phyloP scores from a whole-genome alignment of 2,329 filamentous ascomycete genomes.

The Cladosporium halotolerans region DNA sequence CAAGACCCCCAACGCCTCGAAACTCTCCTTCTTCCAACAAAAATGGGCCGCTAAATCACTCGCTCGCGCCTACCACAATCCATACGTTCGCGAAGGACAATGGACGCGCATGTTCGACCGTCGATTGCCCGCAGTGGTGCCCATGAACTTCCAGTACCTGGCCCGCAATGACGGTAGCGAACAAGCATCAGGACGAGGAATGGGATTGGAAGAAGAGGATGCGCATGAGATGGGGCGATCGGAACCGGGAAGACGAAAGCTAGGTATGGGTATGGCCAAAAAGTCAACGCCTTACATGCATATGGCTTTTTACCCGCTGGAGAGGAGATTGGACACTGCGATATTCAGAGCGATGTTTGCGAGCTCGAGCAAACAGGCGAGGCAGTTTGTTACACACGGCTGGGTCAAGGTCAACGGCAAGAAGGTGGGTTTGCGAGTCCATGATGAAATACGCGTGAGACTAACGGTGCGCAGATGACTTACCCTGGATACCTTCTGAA shows the following conservation, averaged over 20 bases:
- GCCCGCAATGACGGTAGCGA: slow-evolving; percentile 76
- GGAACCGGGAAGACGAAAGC: slow-evolving; percentile 4
- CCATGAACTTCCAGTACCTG: slow-evolving; percentile 76
- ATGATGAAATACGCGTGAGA: background rate
- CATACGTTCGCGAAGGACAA: slow-evolving; percentile 85
- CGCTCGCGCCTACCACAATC: slow-evolving; percentile 84
- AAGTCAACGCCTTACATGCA: slow-evolving; percentile 78
- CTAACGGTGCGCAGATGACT: slow-evolving; percentile 61
- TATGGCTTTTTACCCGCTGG: slow-evolving; percentile 89
- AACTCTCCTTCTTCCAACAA: slow-evolving; percentile 86
- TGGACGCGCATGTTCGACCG: slow-evolving; percentile 91
- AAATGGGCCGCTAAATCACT: slow-evolving; percentile 90
- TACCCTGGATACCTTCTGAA: slow-evolving; percentile 92
- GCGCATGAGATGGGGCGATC: slow-evolving; percentile 2
- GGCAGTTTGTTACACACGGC: slow-evolving; percentile 90
- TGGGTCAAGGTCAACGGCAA: slow-evolving; percentile 94
- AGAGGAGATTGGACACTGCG: slow-evolving; percentile 87
- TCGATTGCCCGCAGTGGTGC: slow-evolving; percentile 71
- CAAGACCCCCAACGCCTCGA: slow-evolving; percentile 38
- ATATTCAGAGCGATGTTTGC: slow-evolving; percentile 92
- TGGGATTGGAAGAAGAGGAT: slow-evolving; percentile 50
- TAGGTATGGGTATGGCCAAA: too few species aligned
- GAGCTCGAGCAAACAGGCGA: slow-evolving; percentile 84
- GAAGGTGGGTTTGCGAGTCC: slow-evolving; percentile 54
- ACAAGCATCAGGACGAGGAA: slow-evolving; percentile 75